Base-by-base conservation (phyloP, 2,329 filamentous ascomycete species). In the Trichoderma sp. region DNA sequence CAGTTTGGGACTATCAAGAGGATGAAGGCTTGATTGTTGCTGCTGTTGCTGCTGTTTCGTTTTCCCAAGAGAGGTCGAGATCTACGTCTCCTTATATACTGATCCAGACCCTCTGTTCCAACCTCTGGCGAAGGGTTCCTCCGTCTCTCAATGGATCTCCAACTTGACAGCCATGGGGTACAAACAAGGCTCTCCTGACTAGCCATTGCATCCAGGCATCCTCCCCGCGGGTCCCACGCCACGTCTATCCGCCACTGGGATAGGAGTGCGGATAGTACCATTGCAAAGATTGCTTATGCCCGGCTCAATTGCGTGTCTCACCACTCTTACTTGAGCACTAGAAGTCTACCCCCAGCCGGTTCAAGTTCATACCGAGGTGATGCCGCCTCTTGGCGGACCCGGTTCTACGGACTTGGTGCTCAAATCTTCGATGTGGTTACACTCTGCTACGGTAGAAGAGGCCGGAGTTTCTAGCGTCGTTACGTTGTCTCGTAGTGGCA, bases 261-360 rank as follows among this genome's bases (percentile, higher is more conserved):
- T 17, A 23, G 26, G 12, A 53, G 59, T n/a, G 36, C 30, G 2
- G 26, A 17, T 11, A 30, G 36, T 36, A 50, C 6, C 26, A 43
- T 6, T 3, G 15, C 26, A 4, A 28, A 50, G 15, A 47, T n/a
- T 36, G 9, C 34, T 34, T 4, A 20, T 34, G 6, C 17, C 53
- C 13, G n/a, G 12, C 26, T 23, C 50, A 28, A 58, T 30, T 50
- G 3, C n/a, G 8, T 23, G 13, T 62, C 28, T 28, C 26, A 34
- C 28, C 57, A 23, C 57, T 69, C 57, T 53, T 34, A 69, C 57
- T 62, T 69, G 66, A 69, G 28, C 66, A 69, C 39, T 62, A 62
- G n/a, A 26, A 28, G 28, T 13, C 9, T 9, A 2, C 11, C n/a
- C 53, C n/a, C 36, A 47, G 36, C 12, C 36, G 47, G 20, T 5